Conservation (phyloP, 768 basidiomycete genomes). For the Macrocybe gigantea region DNA sequence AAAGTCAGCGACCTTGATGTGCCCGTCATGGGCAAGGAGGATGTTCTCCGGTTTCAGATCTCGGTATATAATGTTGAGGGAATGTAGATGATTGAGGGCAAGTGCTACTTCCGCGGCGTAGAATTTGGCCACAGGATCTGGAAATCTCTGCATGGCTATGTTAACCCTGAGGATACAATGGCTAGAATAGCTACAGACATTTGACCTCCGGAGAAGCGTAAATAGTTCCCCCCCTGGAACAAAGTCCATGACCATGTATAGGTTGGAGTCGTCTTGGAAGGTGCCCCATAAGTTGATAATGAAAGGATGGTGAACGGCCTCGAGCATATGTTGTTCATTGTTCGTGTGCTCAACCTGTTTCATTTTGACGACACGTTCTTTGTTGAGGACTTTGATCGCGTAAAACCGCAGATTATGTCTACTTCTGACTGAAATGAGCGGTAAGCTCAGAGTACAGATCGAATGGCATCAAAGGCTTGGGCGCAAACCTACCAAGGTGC, state of each 20-base stretch:
- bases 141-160: constrained; percentile 64
- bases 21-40: constrained; percentile 87
- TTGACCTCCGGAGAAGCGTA: constrained; percentile 84
- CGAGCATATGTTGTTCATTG: constrained; percentile 86
- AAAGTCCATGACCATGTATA: constrained; percentile 99
- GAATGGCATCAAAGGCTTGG: constrained; percentile 5
- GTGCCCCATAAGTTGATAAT: constrained; percentile 96
- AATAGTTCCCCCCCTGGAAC: constrained; percentile 97
- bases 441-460: not conserved
- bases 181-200: constrained; percentile 42
- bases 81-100: constrained; percentile 87
- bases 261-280: constrained; percentile 86
- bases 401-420: constrained; percentile 95
- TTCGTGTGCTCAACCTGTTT: constrained; percentile 99
- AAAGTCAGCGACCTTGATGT: constrained; percentile 96
- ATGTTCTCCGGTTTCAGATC: constrained; percentile 98
- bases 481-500: constrained; percentile 58
- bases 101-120: constrained; percentile 94
- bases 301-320: constrained; percentile 83
- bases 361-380: constrained; percentile 85
- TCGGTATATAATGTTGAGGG: constrained; percentile 87
- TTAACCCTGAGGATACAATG: constrained; percentile 8
- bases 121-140: constrained; percentile 96
- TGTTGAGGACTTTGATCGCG: constrained; percentile 91
- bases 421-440: constrained; percentile 59